phyloP scores from a whole-genome alignment of 495 filamentous ascomycete species.

The Clavariopsis aquatica region DNA sequence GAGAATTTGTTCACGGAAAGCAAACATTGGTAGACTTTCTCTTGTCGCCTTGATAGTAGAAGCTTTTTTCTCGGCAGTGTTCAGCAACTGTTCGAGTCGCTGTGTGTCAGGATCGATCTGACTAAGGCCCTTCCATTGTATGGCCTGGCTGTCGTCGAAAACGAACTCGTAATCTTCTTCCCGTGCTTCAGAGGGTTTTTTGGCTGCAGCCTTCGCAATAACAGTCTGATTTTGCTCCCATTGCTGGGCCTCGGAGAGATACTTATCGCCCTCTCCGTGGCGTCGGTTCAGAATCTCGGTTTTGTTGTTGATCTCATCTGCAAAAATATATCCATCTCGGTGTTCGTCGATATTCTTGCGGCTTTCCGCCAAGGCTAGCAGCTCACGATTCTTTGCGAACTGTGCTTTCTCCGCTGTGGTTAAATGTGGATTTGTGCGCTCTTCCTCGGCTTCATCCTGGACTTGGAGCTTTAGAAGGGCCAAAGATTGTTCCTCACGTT shows the following conservation, averaged over 20 bases:
- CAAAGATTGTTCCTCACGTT: constrained; percentile 85
- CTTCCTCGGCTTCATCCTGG: constrained; percentile 81
- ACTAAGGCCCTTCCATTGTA: constrained; percentile 76
- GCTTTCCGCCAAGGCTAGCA: constrained; percentile 85
- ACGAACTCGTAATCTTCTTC: constrained; percentile 93
- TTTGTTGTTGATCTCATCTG: constrained; percentile 91
- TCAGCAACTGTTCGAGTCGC: constrained; percentile 73
- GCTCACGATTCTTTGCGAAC: constrained; percentile 85
- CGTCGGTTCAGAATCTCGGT: constrained; percentile 91
- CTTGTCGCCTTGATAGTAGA: constrained; percentile 85
- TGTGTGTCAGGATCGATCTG: constrained; percentile 61
- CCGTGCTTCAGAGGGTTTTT: constrained; percentile 87
- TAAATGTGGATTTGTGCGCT: constrained; percentile 73
- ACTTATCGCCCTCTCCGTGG: constrained; percentile 85
- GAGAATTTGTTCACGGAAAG: constrained; percentile 57
- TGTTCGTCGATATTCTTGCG: constrained; percentile 86
- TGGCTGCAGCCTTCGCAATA: no score
- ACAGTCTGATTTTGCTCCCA: constrained; percentile 91
- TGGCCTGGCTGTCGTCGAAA: constrained; percentile 83
- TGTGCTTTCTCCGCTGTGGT: constrained; percentile 81
- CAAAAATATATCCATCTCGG: constrained; percentile 89
- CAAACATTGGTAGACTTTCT: constrained; percentile 87
- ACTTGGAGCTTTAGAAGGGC: constrained; percentile 80
- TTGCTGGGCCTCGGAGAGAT: constrained; percentile 91
- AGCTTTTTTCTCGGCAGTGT: constrained; percentile 83